Base-by-base conservation (phyloP, 441 rosid species). In the Jatropha multifida region DNA sequence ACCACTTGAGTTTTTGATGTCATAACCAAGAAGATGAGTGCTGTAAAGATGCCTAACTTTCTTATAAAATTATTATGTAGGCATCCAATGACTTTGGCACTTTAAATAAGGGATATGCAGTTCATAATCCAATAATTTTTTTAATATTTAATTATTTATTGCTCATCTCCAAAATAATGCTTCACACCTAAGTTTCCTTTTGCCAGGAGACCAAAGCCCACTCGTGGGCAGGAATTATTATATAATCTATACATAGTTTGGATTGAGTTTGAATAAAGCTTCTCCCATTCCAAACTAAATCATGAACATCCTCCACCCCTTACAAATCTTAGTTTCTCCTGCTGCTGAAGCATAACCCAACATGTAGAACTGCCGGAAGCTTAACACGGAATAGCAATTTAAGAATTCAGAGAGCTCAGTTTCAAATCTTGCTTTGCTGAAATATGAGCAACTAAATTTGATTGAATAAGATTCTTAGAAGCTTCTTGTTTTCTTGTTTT, bases 81-180 rank as follows among this genome's bases (percentile, higher is more conserved):
- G 81, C 10, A 70, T 73, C 80, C 82, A 78, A 74, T 76, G 79
- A 72, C 42, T n/a, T 18, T 74, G 23, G 13, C 17, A 42, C 2
- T 10, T 54, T 7, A 54, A 7, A 27, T 38, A n/a, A 7, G 1
- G 56, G 67, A 69, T 58, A 38, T 44, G 15, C 41, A 40, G 2
- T 32, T 32, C 32, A 32, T 12, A 55, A 37, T 56, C 10, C 37
- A 72, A 59, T 8, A 20, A 32, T 32, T 44, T 10, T 10, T 5
- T 44, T 44, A 4, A 44, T 44, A 44, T 11, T 6, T 7, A 10
- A 32, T 37, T 37, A 52, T 55, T 23, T 8, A 20, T 23, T 54
- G 1, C 13, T 17, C 18, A 27, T n/a, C 65, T 52, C 0, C 8
- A 52, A 27, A 46, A 62, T 48, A 63, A 67, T 76, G 79, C 63